A percentile compares a stretch with the other conserved stretches of the same genome.
Conservation (phyloP, 202 grass and related monocot species). For the Carex arenaria region DNA sequence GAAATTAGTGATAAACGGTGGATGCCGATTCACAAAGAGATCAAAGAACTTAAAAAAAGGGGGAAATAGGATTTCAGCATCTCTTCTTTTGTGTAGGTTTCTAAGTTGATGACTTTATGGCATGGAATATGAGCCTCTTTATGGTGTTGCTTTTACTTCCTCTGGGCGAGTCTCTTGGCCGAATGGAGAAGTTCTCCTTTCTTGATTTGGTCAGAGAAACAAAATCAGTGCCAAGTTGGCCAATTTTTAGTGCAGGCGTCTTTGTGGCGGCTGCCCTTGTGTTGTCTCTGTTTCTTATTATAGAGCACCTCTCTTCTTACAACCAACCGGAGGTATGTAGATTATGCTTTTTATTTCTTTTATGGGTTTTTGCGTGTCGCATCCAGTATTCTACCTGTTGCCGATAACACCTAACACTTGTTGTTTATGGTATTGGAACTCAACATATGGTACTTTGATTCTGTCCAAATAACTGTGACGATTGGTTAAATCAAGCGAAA, state of each 20-base stretch:
- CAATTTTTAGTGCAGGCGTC: conserved; percentile 73
- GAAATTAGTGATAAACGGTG: not conserved
- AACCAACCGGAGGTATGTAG: conserved; percentile 86
- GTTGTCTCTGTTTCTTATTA: conserved; percentile 77
- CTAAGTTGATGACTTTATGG: conserved; percentile 32
- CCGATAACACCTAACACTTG: not conserved
- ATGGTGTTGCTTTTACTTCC: conserved; percentile 57
- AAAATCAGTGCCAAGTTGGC: conserved; percentile 63
- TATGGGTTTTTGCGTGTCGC: conserved; percentile 16
- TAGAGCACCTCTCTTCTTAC: conserved; percentile 81
- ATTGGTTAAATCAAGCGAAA: not conserved
- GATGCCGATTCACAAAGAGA: not conserved
- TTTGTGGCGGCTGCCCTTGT: conserved; percentile 60
- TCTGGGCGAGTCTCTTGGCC: conserved; percentile 51
- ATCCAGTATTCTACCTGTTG: not conserved
- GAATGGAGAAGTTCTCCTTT: conserved; percentile 56
- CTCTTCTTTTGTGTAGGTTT: conserved; percentile 2
- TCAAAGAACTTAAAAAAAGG: not conserved
- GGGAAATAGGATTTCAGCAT: not conserved
- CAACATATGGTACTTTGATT: not conserved
- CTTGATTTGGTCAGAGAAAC: conserved; percentile 40
- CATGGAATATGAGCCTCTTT: conserved; percentile 43
- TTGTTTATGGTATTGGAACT: not conserved
- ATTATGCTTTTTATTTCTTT: conserved; percentile 6
- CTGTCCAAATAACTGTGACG: not conserved